These are phyloP conservation scores for Diaporthe aspalathi DNA, from an alignment of 2,329 filamentous ascomycete species.

Conservation along the genomic window DNA sequence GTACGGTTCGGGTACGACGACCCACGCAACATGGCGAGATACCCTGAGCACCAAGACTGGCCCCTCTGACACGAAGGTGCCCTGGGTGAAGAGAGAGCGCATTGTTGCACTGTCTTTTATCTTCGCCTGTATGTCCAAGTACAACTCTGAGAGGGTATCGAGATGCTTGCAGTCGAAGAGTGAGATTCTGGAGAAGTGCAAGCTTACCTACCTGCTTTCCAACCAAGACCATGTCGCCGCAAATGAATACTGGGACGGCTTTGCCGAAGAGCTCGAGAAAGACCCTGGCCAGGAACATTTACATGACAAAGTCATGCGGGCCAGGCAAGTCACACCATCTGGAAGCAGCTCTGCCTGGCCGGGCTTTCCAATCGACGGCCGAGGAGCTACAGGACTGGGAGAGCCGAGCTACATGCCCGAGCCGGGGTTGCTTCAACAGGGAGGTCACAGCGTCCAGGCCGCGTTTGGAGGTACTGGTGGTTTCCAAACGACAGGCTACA, in stretches of 20 bases:
- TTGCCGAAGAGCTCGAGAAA: constrained; percentile 38
- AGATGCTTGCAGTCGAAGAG: no score
- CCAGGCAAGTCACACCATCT: neutral
- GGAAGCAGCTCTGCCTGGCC: no score
- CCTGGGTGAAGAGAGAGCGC: neutral
- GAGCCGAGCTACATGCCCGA: no score
- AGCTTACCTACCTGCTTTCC: neutral
- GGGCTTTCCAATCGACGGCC: no score
- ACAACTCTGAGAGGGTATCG: no score
- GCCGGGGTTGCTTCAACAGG: no score
- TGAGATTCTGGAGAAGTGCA: neutral
- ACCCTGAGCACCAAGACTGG: neutral
- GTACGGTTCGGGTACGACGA: neutral
- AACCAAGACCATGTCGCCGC: neutral
- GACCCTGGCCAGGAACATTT: neutral
- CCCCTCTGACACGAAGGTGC: neutral
- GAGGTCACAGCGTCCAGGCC: no score
- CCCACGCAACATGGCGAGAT: neutral
- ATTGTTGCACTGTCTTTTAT: neutral
- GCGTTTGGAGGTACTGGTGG: neutral
- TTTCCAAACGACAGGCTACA: neutral
- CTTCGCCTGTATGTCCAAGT: neutral
- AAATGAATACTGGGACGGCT: neutral
- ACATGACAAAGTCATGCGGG: neutral
- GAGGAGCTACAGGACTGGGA: no score